Conservation (phyloP, 768 basidiomycete genomes). For the Suillus occidentalis region DNA sequence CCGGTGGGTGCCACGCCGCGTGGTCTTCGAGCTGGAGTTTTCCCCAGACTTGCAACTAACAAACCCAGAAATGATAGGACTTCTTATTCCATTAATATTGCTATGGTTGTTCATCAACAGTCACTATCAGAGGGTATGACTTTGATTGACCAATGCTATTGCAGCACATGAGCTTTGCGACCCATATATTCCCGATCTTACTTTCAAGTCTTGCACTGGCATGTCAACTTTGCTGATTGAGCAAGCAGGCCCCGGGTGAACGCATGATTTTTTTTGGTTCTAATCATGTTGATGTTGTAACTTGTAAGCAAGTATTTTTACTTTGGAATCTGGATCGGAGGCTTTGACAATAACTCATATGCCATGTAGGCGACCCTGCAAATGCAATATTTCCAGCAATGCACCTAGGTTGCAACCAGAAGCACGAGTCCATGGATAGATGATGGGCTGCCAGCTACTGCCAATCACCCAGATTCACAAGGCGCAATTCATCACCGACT, state of each 20-base stretch:
- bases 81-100: slow-evolving; percentile 48
- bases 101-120: slow-evolving; percentile 56
- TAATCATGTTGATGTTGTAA: slow-evolving; percentile 15
- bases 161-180: background rate
- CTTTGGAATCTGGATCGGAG: no score
- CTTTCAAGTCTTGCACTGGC: slow-evolving; percentile 56
- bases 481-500: background rate
- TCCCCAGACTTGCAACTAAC: slow-evolving; percentile 41
- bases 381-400: slow-evolving; percentile 52
- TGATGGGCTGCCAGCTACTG: background rate
- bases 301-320: background rate
- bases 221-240: slow-evolving; percentile 50
- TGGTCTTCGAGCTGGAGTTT: background rate
- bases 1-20: slow-evolving; percentile 35
- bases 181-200: slow-evolving; percentile 45
- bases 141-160: slow-evolving; percentile 40
- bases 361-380: slow-evolving; percentile 54
- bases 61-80: slow-evolving; percentile 53
- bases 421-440: slow-evolving; percentile 48
- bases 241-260: slow-evolving; percentile 29
- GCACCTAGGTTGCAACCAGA: slow-evolving; percentile 56
- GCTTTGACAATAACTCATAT: background rate
- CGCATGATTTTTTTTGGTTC: background rate
- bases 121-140: slow-evolving; percentile 47
- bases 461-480: background rate